Percentiles rank a stretch among this genome's conserved stretches.
Conservation (phyloP, 2,329 filamentous ascomycete species). For the Cordyceps cicadae region DNA sequence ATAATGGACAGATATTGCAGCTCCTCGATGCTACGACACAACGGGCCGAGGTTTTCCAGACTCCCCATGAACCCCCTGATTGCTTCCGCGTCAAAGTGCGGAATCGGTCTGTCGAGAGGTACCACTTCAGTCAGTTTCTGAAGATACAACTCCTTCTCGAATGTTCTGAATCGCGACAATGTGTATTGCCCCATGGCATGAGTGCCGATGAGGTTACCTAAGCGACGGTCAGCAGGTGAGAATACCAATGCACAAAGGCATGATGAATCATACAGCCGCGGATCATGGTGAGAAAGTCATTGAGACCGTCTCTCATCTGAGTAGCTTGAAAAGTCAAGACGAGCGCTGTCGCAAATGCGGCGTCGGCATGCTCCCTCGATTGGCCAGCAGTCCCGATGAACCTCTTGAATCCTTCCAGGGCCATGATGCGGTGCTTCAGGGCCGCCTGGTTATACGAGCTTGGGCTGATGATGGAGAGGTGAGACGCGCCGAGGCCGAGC, state of each 20-base stretch:
- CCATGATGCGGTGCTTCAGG: conserved; percentile 4
- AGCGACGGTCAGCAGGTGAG: background rate
- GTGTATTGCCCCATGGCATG: conserved; percentile 1
- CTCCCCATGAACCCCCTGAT: conserved; percentile 9
- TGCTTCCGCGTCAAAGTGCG: background rate
- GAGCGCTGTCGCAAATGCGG: conserved; percentile 10
- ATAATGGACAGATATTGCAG: conserved; percentile 9
- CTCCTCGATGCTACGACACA: conserved; percentile 10
- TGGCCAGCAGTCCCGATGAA: conserved; percentile 7
- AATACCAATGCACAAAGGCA: background rate
- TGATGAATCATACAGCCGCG: background rate
- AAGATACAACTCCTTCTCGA: conserved; percentile 8
- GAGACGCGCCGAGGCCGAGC: conserved; percentile 25
- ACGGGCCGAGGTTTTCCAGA: conserved; percentile 1
- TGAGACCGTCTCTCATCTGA: conserved; percentile 9
- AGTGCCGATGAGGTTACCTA: conserved; percentile 6
- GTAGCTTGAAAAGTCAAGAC: conserved; percentile 9
- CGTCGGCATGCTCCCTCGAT: conserved; percentile 7
- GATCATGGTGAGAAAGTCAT: conserved; percentile 11
- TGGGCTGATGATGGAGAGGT: conserved; percentile 7
- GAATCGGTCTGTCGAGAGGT: conserved; percentile 1
- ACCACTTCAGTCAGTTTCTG: conserved; percentile 1
- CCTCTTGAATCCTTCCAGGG: conserved; percentile 11
- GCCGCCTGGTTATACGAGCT: conserved; percentile 3
- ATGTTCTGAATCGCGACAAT: background rate